Base-by-base conservation (phyloP, 1,284 basidiomycete species). In the Porogramme epimiltina region DNA sequence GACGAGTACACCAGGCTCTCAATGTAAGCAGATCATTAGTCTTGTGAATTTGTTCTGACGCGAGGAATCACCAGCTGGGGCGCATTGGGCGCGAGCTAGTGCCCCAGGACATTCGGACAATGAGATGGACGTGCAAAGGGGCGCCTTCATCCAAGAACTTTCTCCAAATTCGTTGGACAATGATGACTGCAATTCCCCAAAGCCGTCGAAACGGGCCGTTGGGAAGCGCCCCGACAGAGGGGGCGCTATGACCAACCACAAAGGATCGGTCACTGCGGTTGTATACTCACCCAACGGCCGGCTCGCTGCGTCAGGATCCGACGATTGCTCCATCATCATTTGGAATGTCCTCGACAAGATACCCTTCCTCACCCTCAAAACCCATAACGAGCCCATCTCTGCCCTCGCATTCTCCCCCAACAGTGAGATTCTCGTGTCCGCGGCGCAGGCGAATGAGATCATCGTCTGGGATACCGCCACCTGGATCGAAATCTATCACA, bases 201-300 rank as follows among this genome's bases (percentile, higher is more conserved):
- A n/a, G n/a, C n/a, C n/a, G n/a, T n/a, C n/a, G n/a, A n/a, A n/a
- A n/a, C n/a, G n/a, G n/a, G n/a, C n/a, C n/a, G n/a, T n/a, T n/a
- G n/a, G n/a, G n/a, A n/a, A n/a, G n/a, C n/a, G n/a, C n/a, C n/a
- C n/a, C n/a, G n/a, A n/a, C n/a, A n/a, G 28, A 31, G 28, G 28
- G 8, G 28, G 8, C 8, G 28, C 28, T 6, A 8, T 31, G 28
- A 31, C 28, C 28, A 31, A 31, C 28, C 60, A 62, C 20, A 51
- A 47, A 11, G 56, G 58, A 13, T 45, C 49, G 13, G 52, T 66
- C 18, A 53, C 45, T 9, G 40, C 61, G 4, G 43, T 64, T 18
- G 60, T 56, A 0, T 65, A 62, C 54, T 63, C 63, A 1, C 49
- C 53, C 2, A 44, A 61, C 49, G 66, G 64, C 19, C 45, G 36